phyloP scores from a whole-genome alignment of 2,329 filamentous ascomycete genomes.

The Aureobasidium namibiae region DNA sequence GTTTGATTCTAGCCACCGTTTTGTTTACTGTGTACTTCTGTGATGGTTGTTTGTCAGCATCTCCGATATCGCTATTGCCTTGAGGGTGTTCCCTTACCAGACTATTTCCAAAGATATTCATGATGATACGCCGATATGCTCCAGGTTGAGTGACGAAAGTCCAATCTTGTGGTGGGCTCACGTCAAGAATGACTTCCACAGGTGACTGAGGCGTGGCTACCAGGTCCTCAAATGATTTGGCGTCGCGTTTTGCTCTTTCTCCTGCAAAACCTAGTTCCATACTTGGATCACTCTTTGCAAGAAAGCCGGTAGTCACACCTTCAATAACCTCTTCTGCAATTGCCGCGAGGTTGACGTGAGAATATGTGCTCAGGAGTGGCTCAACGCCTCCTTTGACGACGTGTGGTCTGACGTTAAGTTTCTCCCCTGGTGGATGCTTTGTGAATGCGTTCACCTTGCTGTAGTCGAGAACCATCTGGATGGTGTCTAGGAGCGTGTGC shows the following conservation, averaged over 20 bases:
- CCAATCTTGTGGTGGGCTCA: constrained; percentile 30
- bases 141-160: constrained; percentile 34
- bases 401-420: neutral
- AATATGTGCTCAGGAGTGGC: constrained; percentile 23
- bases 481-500: constrained; percentile 38
- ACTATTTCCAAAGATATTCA: constrained; percentile 40
- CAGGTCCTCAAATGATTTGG: constrained; percentile 19
- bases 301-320: constrained; percentile 44
- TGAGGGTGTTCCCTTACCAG: constrained; percentile 16
- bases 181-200: constrained; percentile 34
- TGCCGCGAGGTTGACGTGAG: constrained; percentile 32
- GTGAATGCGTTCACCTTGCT: constrained; percentile 30
- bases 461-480: constrained; percentile 30
- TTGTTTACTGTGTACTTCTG: constrained; percentile 29
- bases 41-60: neutral
- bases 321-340: constrained; percentile 48
- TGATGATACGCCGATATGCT: constrained; percentile 33
- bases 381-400: constrained; percentile 8
- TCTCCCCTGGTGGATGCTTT: neutral
- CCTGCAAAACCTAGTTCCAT: neutral
- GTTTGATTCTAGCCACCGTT: neutral
- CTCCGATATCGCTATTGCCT: neutral
- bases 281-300: constrained; percentile 24
- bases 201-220: constrained; percentile 28
- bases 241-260: neutral